Base-by-base conservation (phyloP, 2,329 filamentous ascomycete genomes). In the Colletotrichum sp. region DNA sequence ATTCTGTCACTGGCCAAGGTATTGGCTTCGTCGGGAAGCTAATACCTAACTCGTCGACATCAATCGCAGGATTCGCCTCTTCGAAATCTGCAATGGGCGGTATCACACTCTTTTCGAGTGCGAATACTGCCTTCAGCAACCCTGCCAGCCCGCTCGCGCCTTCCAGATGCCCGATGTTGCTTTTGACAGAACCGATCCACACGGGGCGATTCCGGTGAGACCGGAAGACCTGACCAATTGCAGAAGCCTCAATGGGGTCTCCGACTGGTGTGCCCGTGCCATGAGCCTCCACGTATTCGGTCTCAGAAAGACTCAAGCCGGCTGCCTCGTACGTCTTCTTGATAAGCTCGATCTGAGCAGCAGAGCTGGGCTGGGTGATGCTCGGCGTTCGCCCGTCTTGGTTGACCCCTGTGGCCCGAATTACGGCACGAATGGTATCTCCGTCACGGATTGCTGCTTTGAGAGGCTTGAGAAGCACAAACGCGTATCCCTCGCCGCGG, bases 201-300 rank as follows among this genome's bases (percentile, higher is more conserved):
- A 91, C 79, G 0, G 88, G 89, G 1, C 83, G 82, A 3, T 75
- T 59, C 10, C 87, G 85, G 18, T 75, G 73, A 0, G 80, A 71
- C 77, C 78, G 8, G 83, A 86, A 22, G 90, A 84, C 0, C 86
- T 85, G 68, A 85, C 83, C 0, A 86, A 86, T 28, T 90, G 83
- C 9, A 88, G 88, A 57, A 85, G 84, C 82, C 76, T 91, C 89
- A 71, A 86, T 84, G 77, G 84, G 85, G 75, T 91, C 89, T 8
- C 91, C 90, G 3, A 88, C 90, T 32, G 88, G 86, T 0, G 91
- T 93, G 3, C 91, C 91, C 0, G 91, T 93, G 6, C 91, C 91
- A 77, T 90, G 90, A 28, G 89, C 90, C 77, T 92, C 90, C 60
- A 91, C 87, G 67, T 88, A 92, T 1, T 82, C 86, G 0, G 89